Evolutionary conservation across 2,329 filamentous ascomycete species (phyloP).

Genomic region (Hymenoscyphus occultus): DNA sequence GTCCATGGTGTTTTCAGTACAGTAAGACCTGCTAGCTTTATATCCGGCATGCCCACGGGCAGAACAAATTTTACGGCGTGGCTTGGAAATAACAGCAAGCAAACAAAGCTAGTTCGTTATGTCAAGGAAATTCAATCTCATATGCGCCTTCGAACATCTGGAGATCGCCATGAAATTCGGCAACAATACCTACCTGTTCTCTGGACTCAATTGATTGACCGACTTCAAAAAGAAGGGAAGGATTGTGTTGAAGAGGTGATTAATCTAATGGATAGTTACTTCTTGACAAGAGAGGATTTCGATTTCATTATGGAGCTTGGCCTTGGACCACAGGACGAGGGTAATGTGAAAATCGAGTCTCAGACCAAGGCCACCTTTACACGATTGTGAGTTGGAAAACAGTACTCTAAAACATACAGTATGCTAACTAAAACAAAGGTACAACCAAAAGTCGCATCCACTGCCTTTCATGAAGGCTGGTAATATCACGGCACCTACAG

Average conservation of each 20-base stretch:
- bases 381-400: constrained; percentile 62
- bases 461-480: constrained; percentile 95
- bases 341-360: constrained; percentile 71
- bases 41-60: constrained; percentile 72
- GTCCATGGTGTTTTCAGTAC: constrained; percentile 94
- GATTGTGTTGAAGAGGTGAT: constrained; percentile 81
- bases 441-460: constrained; percentile 83
- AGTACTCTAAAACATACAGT: background rate
- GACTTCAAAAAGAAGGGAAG: constrained; percentile 74
- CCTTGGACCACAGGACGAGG: constrained; percentile 78
- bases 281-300: constrained; percentile 89
- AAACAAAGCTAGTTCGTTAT: constrained; percentile 71
- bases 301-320: constrained; percentile 90
- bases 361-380: constrained; percentile 90
- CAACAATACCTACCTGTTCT: constrained; percentile 91
- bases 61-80: constrained; percentile 79
- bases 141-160: constrained; percentile 88
- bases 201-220: constrained; percentile 76
- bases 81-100: constrained; percentile 94
- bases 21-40: constrained; percentile 83
- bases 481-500: constrained; percentile 67
- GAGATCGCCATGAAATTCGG: constrained; percentile 87
- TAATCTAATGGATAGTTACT: constrained; percentile 95
- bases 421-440: constrained; percentile 47
- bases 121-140: constrained; percentile 95